Percentiles rank a stretch among this genome's conserved stretches.
Conservation (phyloP, 192 early-diverging fungal species). For the Radiomyces spectabilis region DNA sequence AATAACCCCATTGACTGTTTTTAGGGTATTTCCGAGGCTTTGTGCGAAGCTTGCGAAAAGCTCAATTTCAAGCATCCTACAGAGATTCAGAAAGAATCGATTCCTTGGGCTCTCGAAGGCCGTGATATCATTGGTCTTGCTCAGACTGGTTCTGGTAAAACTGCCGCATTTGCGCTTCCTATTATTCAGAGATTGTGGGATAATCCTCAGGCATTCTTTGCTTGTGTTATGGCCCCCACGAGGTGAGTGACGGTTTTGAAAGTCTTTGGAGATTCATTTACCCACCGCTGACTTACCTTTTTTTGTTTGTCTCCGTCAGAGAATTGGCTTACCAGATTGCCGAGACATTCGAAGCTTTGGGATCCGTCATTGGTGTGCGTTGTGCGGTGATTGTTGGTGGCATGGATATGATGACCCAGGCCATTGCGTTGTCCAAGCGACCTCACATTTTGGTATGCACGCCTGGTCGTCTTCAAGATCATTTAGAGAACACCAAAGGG, state of each 20-base stretch:
- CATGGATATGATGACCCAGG: conserved; percentile 95
- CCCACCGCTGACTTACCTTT: too few relatives aligned
- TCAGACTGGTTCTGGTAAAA: conserved; percentile 92
- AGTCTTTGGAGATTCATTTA: not conserved
- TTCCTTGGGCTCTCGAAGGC: conserved; percentile 87
- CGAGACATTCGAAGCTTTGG: conserved; percentile 87
- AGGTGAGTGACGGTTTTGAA: conserved; percentile 36
- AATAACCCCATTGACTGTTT: not conserved
- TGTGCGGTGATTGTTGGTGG: conserved; percentile 91
- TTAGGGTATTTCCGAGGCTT: conserved; percentile 78
- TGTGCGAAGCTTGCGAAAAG: conserved; percentile 84
- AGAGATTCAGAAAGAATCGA: conserved; percentile 85
- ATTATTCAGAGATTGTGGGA: conserved; percentile 84
- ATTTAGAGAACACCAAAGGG: conserved; percentile 97
- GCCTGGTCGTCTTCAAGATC: conserved; percentile 91
- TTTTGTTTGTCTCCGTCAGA: conserved; percentile 28
- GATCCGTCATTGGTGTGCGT: conserved; percentile 85
- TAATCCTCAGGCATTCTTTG: conserved; percentile 84
- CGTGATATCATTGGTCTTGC: conserved; percentile 97
- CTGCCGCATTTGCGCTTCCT: conserved; percentile 79
- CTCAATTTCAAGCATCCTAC: conserved; percentile 85
- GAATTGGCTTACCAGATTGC: conserved; percentile 95
- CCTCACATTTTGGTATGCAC: conserved; percentile 95
- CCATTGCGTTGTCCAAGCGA: conserved; percentile 89
- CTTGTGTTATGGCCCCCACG: conserved; percentile 94